Percentiles rank a stretch among this genome's conserved stretches.
These are phyloP conservation scores for Vigna trinervia DNA, from an alignment of 306 rosid genomes.

Conservation along the genomic window DNA sequence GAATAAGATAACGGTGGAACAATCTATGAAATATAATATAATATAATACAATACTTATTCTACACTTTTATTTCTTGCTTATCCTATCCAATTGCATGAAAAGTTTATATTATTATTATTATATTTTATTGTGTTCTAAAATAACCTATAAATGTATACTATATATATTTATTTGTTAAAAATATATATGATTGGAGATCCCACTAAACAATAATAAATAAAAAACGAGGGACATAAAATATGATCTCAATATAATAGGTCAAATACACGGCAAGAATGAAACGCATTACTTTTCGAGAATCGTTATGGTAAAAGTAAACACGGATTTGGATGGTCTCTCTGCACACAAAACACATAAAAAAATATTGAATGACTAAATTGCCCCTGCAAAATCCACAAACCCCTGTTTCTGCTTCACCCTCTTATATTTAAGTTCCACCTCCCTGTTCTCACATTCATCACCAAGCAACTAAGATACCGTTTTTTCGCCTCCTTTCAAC, in stretches of 20 bases:
- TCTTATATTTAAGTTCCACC: background rate
- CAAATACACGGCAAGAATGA: slow-evolving; percentile 45
- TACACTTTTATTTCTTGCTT: too few species aligned
- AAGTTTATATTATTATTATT: too few species aligned
- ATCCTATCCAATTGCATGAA: too few species aligned
- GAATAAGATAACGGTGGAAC: too few species aligned
- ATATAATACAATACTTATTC: too few species aligned
- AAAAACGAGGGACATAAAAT: background rate
- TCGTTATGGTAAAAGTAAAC: slow-evolving; percentile 35
- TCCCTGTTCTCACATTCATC: background rate
- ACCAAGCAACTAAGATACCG: background rate
- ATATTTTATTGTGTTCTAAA: too few species aligned
- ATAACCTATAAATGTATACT: too few species aligned
- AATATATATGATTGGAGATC: too few species aligned
- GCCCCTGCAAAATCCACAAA: background rate
- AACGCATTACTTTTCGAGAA: slow-evolving; percentile 24
- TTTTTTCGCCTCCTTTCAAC: background rate
- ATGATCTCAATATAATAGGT: background rate
- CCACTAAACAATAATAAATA: background rate
- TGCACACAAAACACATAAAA: background rate
- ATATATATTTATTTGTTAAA: too few species aligned
- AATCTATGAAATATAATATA: too few species aligned
- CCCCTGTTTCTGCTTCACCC: background rate
- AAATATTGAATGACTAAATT: slow-evolving; percentile 3
- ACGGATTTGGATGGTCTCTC: slow-evolving; percentile 41